A percentile compares a stretch with the other conserved stretches of the same genome.
Conservation (phyloP, 768 basidiomycete species). For the Gymnopilus dilepis region DNA sequence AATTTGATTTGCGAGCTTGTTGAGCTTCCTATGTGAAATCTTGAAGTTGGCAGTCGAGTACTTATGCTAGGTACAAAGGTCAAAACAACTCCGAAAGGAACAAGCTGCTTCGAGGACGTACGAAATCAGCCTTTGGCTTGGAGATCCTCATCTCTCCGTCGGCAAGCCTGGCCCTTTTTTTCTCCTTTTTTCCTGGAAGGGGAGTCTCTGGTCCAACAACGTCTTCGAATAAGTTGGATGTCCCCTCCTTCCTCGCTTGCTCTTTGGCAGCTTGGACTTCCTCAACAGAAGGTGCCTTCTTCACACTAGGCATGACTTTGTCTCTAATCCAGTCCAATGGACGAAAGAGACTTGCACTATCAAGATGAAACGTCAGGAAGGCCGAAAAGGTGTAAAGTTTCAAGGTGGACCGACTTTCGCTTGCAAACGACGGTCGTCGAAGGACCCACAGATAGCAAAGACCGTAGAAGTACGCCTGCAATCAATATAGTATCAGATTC, state of each 20-base stretch:
- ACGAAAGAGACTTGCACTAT: conserved; percentile 54
- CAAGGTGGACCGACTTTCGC: conserved; percentile 26
- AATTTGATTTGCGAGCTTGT: conserved; percentile 86
- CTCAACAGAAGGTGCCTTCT: conserved; percentile 49
- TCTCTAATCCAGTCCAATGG: conserved; percentile 71
- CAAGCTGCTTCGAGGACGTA: conserved; percentile 20
- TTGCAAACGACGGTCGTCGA: conserved; percentile 12
- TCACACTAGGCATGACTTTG: conserved; percentile 54
- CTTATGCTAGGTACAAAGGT: conserved; percentile 68
- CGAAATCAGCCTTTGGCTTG: conserved; percentile 34
- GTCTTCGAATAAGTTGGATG: conserved; percentile 56
- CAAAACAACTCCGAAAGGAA: background rate
- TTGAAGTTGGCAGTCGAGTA: conserved; percentile 93
- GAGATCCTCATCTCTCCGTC: conserved; percentile 19
- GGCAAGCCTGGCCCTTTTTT: background rate
- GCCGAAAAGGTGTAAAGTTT: background rate
- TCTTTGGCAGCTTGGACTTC: conserved; percentile 52
- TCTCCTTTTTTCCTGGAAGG: conserved; percentile 17
- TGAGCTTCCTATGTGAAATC: conserved; percentile 92
- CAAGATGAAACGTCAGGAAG: background rate
- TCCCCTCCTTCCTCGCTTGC: conserved; percentile 49
- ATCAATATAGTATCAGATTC: background rate
- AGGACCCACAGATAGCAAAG: conserved; percentile 9
- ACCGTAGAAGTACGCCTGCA: conserved; percentile 19
- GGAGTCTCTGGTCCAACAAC: conserved; percentile 19